Base-by-base conservation (phyloP, 73 alveolate genomes). In the Paramecium octaurelia region DNA sequence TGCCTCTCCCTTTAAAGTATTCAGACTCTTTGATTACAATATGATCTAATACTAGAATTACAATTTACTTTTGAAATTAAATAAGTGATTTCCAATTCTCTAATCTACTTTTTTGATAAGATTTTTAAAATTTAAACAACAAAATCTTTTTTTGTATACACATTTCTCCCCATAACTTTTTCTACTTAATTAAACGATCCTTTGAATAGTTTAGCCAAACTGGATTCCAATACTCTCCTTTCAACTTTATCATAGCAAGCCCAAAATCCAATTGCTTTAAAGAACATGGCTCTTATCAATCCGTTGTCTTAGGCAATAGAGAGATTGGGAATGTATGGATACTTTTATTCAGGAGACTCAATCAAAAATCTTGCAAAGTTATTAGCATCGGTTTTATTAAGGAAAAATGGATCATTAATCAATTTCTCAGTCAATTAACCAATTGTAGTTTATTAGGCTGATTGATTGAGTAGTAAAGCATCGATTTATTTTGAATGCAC, bases 231-330 rank as follows among this genome's bases (percentile, higher is more conserved):
- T 8, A 80, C 91, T 80, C 57, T 42, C n/a, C 44, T 18, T 24
- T 80, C 91, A 21, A 80, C 91, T 48, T 80, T 24, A 44, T 80
- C 91, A 23, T 80, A 80, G 24, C 70, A 46, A 43, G 91, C 91
- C 91, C 91, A 80, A 80, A 44, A 80, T 43, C 91, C 91, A 20
- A 80, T 80, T 1, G 48, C 36, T 80, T 46, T 80, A 46, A 80
- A 48, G 12, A 80, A 80, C 34, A 80, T 21, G 2, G 58, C 54
- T 80, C 91, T 34, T 9, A 80, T 80, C 9, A 80, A 42, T 44
- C 76, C 70, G 46, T 80, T 80, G 18, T 80, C 91, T 24, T 44
- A 48, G 1, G 70, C 18, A 23, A 80, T 20, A 0, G 21, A 46
- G 8, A 48, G 71, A 48, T 80, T 80, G 3, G 43, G 48, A 11